Evolutionary conservation across 1,139 yeast genomes (phyloP), one percentile per base, ranked within the genome.

Genomic region (Scheffersomyces titani): DNA sequence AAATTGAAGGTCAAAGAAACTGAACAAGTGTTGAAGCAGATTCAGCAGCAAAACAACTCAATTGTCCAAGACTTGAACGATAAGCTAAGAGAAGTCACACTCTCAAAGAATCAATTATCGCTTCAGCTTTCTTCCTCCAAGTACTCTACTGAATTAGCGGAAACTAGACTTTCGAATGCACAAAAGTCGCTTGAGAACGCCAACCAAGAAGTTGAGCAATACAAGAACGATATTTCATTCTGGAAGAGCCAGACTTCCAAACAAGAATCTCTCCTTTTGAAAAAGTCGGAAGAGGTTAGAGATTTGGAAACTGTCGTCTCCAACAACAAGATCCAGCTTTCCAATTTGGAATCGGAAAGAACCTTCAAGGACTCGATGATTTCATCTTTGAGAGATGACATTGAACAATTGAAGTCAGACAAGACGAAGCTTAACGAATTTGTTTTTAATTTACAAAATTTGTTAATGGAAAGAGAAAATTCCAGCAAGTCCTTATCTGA

Each of bases 391-490:
- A 73, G 81, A 46, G 75, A 75, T 30, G 94, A 89, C 59, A 78
- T 86, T 52, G 72, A 75, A 5, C 82, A 78, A 47, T 74, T 90
- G 57, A 74, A 80, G 53, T 78, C 78, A 5, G 97, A 92, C 65
- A 86, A 86, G 64, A 72, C 81, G 11, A 82, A 86, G 55, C 75
- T 91, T 51, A 87, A 81, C 61, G 82, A 83, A 6, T 77, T 88
- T 59, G 80, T 90, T n/a, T 70, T 83, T 21, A 89, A 83, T 64
- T 73, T 90, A 56, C 93, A 90, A 69, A 64, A 82, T 0, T 71
- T 87, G 48, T 84, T 88, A 55, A 80, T 79, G 55, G 96, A 90
- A 66, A 80, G 93, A 55, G 89, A 88, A 55, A 66, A 75, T 0
- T 74, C 85, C 9, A 78, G 82, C 51, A 70, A 75, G 30, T 88